These are phyloP conservation scores for Rhizophora apiculata DNA, from an alignment of 345 rosid genomes.

Conservation along the genomic window DNA sequence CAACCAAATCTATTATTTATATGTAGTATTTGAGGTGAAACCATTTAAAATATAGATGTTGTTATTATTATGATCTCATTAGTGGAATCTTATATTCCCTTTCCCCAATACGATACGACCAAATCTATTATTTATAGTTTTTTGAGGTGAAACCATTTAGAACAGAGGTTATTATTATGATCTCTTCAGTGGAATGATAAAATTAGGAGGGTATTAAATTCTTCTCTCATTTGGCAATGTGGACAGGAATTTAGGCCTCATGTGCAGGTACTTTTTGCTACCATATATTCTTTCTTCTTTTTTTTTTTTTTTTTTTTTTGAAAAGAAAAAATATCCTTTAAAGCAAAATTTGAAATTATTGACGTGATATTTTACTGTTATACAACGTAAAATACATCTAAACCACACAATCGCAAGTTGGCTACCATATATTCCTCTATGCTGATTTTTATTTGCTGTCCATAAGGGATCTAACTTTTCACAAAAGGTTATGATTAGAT, in stretches of 20 bases:
- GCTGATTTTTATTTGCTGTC: background rate
- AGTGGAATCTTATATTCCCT: conserved; percentile 20
- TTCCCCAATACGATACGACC: conserved; percentile 27
- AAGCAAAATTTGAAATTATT: no score
- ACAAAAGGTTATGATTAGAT: conserved; percentile 14
- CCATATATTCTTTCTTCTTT: no score
- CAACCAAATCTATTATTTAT: conserved; percentile 25
- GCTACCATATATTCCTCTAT: background rate
- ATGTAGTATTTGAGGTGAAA: background rate
- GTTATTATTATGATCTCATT: background rate
- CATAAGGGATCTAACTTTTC: conserved; percentile 15
- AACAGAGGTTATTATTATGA: background rate
- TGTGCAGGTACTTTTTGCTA: background rate
- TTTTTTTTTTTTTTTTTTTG: no score
- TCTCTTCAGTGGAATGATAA: conserved; percentile 14
- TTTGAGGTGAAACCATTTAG: background rate
- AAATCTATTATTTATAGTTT: conserved; percentile 20
- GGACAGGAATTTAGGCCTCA: background rate
- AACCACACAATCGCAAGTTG: background rate
- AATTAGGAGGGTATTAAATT: conserved; percentile 19
- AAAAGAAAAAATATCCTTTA: no score
- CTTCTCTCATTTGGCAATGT: background rate
- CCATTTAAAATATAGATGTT: background rate
- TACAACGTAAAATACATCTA: no score
- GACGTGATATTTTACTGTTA: no score